Percentiles rank a stretch among this genome's conserved stretches.
phyloP scores from a whole-genome alignment of 2,329 filamentous ascomycete species.

The Talaromyces verruculosus region DNA sequence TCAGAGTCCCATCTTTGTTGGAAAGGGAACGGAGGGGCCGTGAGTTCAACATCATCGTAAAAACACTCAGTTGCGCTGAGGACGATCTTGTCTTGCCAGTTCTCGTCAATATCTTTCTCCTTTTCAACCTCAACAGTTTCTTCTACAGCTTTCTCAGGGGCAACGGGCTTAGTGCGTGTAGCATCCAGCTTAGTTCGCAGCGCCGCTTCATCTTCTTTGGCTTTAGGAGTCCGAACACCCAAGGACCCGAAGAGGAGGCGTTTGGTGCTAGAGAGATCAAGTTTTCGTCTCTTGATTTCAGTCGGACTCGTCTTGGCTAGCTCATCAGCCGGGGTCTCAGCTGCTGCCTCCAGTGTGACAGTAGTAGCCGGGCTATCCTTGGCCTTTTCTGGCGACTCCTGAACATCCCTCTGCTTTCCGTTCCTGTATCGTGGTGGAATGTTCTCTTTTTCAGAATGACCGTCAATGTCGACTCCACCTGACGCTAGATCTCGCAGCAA shows the following conservation, averaged over 20 bases:
- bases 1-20: slow-evolving; percentile 84
- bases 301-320: slow-evolving; percentile 20
- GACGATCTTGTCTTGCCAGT: slow-evolving; percentile 72
- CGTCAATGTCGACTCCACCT: slow-evolving; percentile 54
- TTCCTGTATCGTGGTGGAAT: slow-evolving; percentile 25
- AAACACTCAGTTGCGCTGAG: slow-evolving; percentile 83
- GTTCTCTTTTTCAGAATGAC: slow-evolving; percentile 34
- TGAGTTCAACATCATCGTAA: slow-evolving; percentile 42
- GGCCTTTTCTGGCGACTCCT: slow-evolving; percentile 4
- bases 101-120: slow-evolving; percentile 52
- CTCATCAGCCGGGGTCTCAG: not conserved
- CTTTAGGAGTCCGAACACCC: slow-evolving; percentile 67
- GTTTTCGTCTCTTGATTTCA: slow-evolving; percentile 39
- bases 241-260: slow-evolving; percentile 72
- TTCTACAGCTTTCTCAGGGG: slow-evolving; percentile 26
- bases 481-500: slow-evolving; percentile 53
- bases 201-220: slow-evolving; percentile 65
- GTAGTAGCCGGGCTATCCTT: slow-evolving; percentile 2
- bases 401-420: slow-evolving; percentile 12
- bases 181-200: slow-evolving; percentile 61
- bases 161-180: slow-evolving; percentile 4
- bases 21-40: slow-evolving; percentile 25
- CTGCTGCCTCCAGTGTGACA: not conserved
- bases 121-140: slow-evolving; percentile 33
- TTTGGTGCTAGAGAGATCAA: slow-evolving; percentile 63